These are phyloP conservation scores for Coemansia asiatica DNA, from an alignment of 192 early-diverging fungal genomes.

Conservation along the genomic window DNA sequence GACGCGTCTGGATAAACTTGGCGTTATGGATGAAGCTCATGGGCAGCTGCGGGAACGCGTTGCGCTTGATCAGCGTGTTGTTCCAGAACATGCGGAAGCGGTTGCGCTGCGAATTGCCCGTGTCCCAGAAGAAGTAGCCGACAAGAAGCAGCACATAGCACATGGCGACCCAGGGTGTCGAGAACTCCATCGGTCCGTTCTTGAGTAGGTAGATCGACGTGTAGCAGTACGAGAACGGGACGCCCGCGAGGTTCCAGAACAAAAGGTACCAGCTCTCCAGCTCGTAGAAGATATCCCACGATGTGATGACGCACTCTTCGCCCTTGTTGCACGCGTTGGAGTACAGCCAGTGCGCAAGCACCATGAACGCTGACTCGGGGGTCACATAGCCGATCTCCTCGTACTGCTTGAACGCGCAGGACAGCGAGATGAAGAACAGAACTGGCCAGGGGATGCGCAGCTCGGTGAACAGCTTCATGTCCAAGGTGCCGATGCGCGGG, in stretches of 20 bases:
- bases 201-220: slow-evolving; percentile 83
- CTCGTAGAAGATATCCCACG: slow-evolving; percentile 78
- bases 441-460: slow-evolving; percentile 88
- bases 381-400: slow-evolving; percentile 71
- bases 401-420: slow-evolving; percentile 81
- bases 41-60: slow-evolving; percentile 60
- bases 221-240: slow-evolving; percentile 88
- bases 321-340: slow-evolving; percentile 75
- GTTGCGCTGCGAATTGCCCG: slow-evolving; percentile 90
- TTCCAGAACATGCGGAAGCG: slow-evolving; percentile 70
- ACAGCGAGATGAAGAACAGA: slow-evolving; percentile 67
- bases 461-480: slow-evolving; percentile 94
- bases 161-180: slow-evolving; percentile 49
- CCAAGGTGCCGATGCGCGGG: slow-evolving; percentile 80
- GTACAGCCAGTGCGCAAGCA: slow-evolving; percentile 80
- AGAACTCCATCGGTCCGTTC: slow-evolving; percentile 64
- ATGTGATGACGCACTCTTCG: slow-evolving; percentile 80
- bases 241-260: slow-evolving; percentile 81
- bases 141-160: slow-evolving; percentile 55
- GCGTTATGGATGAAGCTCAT: slow-evolving; percentile 68
- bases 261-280: slow-evolving; percentile 71
- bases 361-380: slow-evolving; percentile 74
- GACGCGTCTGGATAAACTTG: slow-evolving; percentile 81
- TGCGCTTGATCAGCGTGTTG: slow-evolving; percentile 56
- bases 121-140: slow-evolving; percentile 81